Conservation (phyloP, 2,329 filamentous ascomycete genomes). For the Aspergillus pseudoviridinutans region DNA sequence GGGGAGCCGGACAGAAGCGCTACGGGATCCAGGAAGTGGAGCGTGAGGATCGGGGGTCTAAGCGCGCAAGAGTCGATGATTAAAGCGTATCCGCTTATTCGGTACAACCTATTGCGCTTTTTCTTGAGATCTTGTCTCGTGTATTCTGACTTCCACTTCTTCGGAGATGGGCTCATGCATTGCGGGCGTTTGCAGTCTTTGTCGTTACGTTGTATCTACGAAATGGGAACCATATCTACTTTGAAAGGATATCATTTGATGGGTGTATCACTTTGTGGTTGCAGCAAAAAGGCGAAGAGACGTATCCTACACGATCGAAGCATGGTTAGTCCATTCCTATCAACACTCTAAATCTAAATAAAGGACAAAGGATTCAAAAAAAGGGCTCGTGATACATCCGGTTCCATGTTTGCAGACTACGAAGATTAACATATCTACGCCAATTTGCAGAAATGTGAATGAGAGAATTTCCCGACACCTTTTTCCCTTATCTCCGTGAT, state of each 20-base stretch:
- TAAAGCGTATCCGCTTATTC: conserved; percentile 6
- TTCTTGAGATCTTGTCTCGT: conserved; percentile 8
- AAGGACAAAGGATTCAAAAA: not conserved
- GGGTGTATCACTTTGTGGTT: not conserved
- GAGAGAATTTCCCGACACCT: not conserved
- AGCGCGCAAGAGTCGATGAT: conserved; percentile 75
- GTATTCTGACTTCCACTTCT: conserved; percentile 7
- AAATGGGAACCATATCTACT: conserved; percentile 7
- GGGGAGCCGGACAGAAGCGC: conserved; percentile 47
- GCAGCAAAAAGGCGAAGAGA: not conserved
- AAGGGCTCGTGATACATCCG: not conserved
- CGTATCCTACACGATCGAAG: not conserved
- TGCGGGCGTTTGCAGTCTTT: conserved; percentile 24
- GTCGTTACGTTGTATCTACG: not conserved
- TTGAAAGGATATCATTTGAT: not conserved
- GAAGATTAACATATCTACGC: not conserved
- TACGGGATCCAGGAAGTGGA: conserved; percentile 43
- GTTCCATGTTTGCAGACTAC: not conserved
- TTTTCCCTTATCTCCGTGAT: not conserved
- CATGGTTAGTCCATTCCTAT: not conserved
- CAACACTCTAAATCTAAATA: not conserved
- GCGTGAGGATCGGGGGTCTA: conserved; percentile 43
- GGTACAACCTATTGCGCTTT: not conserved
- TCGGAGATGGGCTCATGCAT: conserved; percentile 19
- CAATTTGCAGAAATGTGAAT: not conserved